Base-by-base conservation (phyloP, 1,284 basidiomycete species). In the Amylostereum areolatum region DNA sequence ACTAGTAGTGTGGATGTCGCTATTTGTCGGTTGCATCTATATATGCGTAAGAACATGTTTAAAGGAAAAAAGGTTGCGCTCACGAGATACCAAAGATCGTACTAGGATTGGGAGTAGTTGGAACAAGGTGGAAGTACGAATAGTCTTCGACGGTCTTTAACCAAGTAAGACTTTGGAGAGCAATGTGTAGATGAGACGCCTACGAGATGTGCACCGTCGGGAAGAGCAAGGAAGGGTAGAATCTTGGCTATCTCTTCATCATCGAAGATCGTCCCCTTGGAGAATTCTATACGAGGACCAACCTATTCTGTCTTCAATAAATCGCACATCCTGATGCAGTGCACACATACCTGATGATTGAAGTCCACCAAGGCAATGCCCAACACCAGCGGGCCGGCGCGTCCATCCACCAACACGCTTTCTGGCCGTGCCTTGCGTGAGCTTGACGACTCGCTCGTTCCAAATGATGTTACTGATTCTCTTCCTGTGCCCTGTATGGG, bases 211-310 rank as follows among this genome's bases (percentile, higher is more conserved):
- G 95, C 94, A 29, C 96, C 96, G 61, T 99, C 97, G 0, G 96
- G 96, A 24, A 99, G 77, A 0, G 96, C 97, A n/a, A 99, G 77
- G 70, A 99, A 99, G 0, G 96, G 96, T 18, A 99, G 72, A 39
- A 93, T 83, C 61, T 86, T 85, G 35, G 76, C 72, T 43, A 96
- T 75, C 59, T 90, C 89, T 54, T 91, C 86, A 60, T 96, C 85
- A 32, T 89, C 79, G 53, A 86, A 82, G 39, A 95, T 75, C 2
- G 78, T 76, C 3, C 84, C 83, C 56, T 75, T 69, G 48, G 76
- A 72, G 64, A 87, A 97, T 65, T 97, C 93, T 53, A 97, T 89
- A 46, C 82, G 85, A 8, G 94, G 94, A 1, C 94, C 94, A 48
- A 96, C 85, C 90, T 93, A 57, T 34, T 35, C 18, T 31, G 36